phyloP scores from a whole-genome alignment of 805 yeast species.

The Suhomyces canberraensis region DNA sequence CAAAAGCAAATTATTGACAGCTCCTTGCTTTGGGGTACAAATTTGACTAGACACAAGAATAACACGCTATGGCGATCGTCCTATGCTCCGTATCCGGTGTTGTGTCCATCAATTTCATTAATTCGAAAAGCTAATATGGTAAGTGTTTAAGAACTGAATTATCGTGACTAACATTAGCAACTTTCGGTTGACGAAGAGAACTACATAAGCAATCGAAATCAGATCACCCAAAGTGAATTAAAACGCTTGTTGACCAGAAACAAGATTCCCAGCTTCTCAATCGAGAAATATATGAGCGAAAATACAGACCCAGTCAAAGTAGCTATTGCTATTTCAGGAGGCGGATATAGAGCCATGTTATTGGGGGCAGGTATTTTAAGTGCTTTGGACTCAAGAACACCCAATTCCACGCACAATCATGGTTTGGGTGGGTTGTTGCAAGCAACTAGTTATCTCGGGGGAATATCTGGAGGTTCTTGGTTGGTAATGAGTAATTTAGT shows the following conservation, averaged over 20 bases:
- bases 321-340: constrained; percentile 48
- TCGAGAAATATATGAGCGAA: constrained; percentile 15
- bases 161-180: constrained; percentile 11
- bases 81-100: constrained; percentile 24
- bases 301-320: constrained; percentile 19
- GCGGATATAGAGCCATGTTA: constrained; percentile 59
- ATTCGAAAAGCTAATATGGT: constrained; percentile 19
- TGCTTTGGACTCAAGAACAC: constrained; percentile 49
- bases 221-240: constrained; percentile 26
- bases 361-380: constrained; percentile 53
- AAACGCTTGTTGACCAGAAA: constrained; percentile 25
- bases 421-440: constrained; percentile 53
- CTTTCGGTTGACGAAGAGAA: constrained; percentile 18
- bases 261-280: constrained; percentile 32
- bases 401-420: constrained; percentile 17
- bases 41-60: too few relatives aligned
- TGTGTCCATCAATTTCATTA: constrained; percentile 20
- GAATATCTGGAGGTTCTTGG: constrained; percentile 77
- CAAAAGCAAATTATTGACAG: too few relatives aligned
- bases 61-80: too few relatives aligned
- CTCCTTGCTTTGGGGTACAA: too few relatives aligned
- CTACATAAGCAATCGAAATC: constrained; percentile 28
- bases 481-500: constrained; percentile 46
- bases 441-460: constrained; percentile 53
- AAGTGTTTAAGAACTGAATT: constrained; percentile 5